Evolutionary conservation across 1,284 basidiomycete genomes (phyloP).

Genomic region (Cutaneotrichosporon curvatum): DNA sequence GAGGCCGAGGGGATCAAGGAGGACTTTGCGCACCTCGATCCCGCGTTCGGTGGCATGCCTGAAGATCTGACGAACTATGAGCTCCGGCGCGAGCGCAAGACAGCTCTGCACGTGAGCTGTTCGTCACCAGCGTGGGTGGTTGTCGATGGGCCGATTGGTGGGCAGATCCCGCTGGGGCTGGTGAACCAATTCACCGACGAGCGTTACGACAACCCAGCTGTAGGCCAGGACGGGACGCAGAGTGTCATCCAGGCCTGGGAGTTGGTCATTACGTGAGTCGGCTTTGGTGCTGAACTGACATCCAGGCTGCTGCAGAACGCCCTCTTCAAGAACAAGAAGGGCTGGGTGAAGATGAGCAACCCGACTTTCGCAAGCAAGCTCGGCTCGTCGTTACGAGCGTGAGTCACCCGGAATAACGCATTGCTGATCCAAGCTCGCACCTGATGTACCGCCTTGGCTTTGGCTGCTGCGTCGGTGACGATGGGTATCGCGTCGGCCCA

Average conservation of each 20-base stretch:
- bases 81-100: background rate
- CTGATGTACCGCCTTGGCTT: slow-evolving; percentile 36
- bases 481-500: slow-evolving; percentile 34
- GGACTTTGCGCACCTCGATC: slow-evolving; percentile 27
- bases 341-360: slow-evolving; percentile 37
- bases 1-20: slow-evolving; percentile 21
- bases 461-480: slow-evolving; percentile 28
- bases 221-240: slow-evolving; percentile 13
- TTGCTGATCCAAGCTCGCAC: slow-evolving; percentile 18
- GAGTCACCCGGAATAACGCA: no score
- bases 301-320: slow-evolving; percentile 34
- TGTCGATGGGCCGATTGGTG: slow-evolving; percentile 29
- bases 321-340: slow-evolving; percentile 34
- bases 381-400: slow-evolving; percentile 27
- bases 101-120: slow-evolving; percentile 26
- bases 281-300: background rate
- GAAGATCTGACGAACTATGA: background rate
- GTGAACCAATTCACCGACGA: slow-evolving; percentile 28
- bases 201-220: slow-evolving; percentile 29
- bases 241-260: slow-evolving; percentile 28
- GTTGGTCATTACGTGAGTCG: slow-evolving; percentile 30
- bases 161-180: slow-evolving; percentile 28
- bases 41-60: slow-evolving; percentile 1
- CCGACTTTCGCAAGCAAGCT: slow-evolving; percentile 25
- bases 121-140: slow-evolving; percentile 29